A percentile compares a stretch with the other conserved stretches of the same genome.
These are phyloP conservation scores for Zoysia matrella DNA, from an alignment of 202 grass and related monocot species.

Conservation along the genomic window DNA sequence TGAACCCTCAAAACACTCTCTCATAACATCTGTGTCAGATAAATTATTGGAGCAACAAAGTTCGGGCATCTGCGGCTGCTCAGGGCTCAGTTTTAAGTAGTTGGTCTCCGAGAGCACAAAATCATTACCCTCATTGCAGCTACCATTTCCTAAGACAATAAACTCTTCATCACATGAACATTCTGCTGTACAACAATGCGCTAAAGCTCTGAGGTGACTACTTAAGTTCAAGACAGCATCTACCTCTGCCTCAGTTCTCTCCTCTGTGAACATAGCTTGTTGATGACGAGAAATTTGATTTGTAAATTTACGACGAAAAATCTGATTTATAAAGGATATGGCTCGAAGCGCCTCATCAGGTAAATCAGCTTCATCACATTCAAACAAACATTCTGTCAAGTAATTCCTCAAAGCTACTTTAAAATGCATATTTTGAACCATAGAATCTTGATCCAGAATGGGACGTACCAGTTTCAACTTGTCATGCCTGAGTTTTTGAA, in stretches of 20 bases:
- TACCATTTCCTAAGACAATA: constrained; percentile 41
- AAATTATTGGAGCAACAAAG: constrained; percentile 42
- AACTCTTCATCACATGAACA: constrained; percentile 21
- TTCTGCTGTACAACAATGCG: constrained; percentile 29
- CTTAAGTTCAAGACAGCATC: constrained; percentile 59
- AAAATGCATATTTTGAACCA: constrained; percentile 7
- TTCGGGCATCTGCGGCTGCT: constrained; percentile 13
- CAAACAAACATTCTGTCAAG: constrained; percentile 59
- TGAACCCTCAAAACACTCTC: not conserved
- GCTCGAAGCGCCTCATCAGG: constrained; percentile 37
- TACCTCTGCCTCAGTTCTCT: constrained; percentile 36
- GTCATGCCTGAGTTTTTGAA: constrained; percentile 26
- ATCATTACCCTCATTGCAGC: constrained; percentile 35
- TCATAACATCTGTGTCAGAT: not conserved
- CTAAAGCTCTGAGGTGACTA: constrained; percentile 50
- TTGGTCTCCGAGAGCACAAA: constrained; percentile 46
- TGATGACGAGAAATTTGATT: not conserved
- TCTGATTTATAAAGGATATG: constrained; percentile 53
- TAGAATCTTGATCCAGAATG: constrained; percentile 48
- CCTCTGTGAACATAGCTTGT: constrained; percentile 19
- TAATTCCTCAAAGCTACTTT: constrained; percentile 51
- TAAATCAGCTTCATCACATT: constrained; percentile 49
- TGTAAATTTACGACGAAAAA: not conserved
- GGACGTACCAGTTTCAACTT: constrained; percentile 41
- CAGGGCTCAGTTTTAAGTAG: constrained; percentile 40